Evolutionary conservation across 2,329 filamentous ascomycete genomes (phyloP).

Genomic region (Aureobasidium sp.): DNA sequence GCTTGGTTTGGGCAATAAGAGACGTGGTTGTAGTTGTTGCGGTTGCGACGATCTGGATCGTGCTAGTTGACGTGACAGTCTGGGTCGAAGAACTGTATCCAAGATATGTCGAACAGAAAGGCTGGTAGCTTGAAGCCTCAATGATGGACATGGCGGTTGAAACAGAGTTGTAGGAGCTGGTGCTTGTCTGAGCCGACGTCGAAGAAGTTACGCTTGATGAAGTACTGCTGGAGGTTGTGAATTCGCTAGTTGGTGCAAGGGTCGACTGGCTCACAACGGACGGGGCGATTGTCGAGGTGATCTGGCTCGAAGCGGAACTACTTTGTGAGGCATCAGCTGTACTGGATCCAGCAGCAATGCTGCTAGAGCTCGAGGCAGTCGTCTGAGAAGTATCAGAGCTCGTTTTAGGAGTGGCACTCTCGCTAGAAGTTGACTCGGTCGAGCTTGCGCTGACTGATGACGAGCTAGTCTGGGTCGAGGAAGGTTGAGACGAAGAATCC

Average conservation of each 20-base stretch:
- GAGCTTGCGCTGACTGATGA: not conserved
- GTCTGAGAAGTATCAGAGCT: not conserved
- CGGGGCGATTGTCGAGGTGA: not conserved
- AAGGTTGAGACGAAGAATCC: not conserved
- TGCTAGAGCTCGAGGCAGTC: not conserved
- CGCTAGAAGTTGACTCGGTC: not conserved
- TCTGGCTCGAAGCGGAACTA: not conserved
- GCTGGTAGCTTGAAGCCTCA: constrained; percentile 12
- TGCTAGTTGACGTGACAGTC: constrained; percentile 11
- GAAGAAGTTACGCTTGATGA: not conserved
- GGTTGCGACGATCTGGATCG: constrained; percentile 1
- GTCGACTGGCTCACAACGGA: not conserved
- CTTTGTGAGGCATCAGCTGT: not conserved
- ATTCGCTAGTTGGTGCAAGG: not conserved
- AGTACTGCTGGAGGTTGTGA: not conserved
- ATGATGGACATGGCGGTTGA: constrained; percentile 8
- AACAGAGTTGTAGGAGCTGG: constrained; percentile 2
- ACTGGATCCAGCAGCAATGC: not conserved
- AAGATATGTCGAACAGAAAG: constrained; percentile 17
- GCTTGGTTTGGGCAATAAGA: constrained; percentile 2
- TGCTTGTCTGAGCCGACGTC: not conserved
- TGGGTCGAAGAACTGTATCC: constrained; percentile 12
- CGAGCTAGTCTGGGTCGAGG: not conserved
- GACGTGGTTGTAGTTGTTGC: constrained; percentile 1
- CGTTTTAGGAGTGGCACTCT: not conserved